Evolutionary conservation across 1,284 basidiomycete species (phyloP), one percentile per base, ranked within the genome.

Genomic region (Ganoderma lucidum): DNA sequence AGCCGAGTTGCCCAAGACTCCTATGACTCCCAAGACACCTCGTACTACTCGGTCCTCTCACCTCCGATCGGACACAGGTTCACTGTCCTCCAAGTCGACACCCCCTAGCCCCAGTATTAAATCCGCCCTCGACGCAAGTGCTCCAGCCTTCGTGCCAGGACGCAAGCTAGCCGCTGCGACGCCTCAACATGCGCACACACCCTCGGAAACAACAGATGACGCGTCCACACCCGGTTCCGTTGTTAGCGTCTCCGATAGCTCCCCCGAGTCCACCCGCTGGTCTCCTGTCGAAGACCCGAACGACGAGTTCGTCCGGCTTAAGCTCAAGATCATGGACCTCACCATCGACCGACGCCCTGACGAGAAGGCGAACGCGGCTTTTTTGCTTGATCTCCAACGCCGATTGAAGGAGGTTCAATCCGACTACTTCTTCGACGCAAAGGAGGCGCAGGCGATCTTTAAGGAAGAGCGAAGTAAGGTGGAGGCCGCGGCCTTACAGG

Each of bases 341-440:
- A 80, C 80, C 72, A 35, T 70, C 75, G 79, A 62, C 79, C 78
- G 72, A 68, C 69, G 69, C 74, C 72, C 78, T 74, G 73, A 78
- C 73, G 76, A 77, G 80, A 74, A 76, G 48, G 74, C 82, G 70
- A 80, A 84, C 77, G 75, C 83, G 73, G 64, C 80, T 71, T 74
- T 86, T 74, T 81, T 87, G 66, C 78, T 81, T 30, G 78, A 77
- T 3, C 79, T 96, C 62, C 87, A 87, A 30, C 81, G 84, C 66
- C 87, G 84, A 55, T 82, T 96, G 39, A 80, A 83, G 39, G 81
- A 82, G 42, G 77, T 92, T 23, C 88, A 89, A 78, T 83, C 84
- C 60, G 88, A 93, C 75, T 95, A 96, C 75, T 86, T 96, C 73
- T 96, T 96, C 75, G 87, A 90, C 70, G 83, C 88, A 72, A 87